These are phyloP conservation scores for Cladosporium sp. DNA, from an alignment of 2,329 filamentous ascomycete genomes.

Conservation along the genomic window DNA sequence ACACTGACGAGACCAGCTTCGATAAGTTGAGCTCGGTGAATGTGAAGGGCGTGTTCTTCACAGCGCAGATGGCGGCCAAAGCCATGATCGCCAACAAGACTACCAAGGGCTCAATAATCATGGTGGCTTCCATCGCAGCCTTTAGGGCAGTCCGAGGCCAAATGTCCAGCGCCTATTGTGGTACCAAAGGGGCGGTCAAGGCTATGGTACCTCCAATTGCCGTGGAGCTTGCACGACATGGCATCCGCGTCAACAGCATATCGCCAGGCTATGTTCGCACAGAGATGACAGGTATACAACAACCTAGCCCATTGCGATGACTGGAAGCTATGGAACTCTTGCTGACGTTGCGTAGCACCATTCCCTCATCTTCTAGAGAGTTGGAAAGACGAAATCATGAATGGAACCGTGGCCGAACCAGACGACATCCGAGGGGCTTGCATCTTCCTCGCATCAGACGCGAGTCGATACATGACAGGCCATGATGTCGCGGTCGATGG, in stretches of 20 bases:
- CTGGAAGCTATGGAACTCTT: not conserved
- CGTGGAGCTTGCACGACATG: constrained; percentile 39
- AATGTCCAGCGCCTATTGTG: constrained; percentile 45
- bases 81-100: constrained; percentile 56
- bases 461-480: constrained; percentile 50
- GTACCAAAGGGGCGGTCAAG: constrained; percentile 46
- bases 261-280: constrained; percentile 39
- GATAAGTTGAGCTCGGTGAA: constrained; percentile 49
- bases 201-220: constrained; percentile 46
- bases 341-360: constrained; percentile 27
- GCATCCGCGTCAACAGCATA: constrained; percentile 40
- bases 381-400: constrained; percentile 56
- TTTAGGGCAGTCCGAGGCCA: constrained; percentile 55
- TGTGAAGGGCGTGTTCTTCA: constrained; percentile 49
- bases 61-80: constrained; percentile 52
- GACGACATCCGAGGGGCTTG: constrained; percentile 55
- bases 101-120: constrained; percentile 54
- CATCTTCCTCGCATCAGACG: constrained; percentile 53
- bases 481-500: constrained; percentile 52
- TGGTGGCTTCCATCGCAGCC: constrained; percentile 57
- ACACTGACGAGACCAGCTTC: constrained; percentile 48
- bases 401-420: constrained; percentile 49
- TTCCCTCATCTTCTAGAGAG: constrained; percentile 52
- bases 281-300: constrained; percentile 42
- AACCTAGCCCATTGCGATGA: not conserved